These are phyloP conservation scores for Mycena amicta DNA, from an alignment of 768 basidiomycete genomes.

Conservation along the genomic window DNA sequence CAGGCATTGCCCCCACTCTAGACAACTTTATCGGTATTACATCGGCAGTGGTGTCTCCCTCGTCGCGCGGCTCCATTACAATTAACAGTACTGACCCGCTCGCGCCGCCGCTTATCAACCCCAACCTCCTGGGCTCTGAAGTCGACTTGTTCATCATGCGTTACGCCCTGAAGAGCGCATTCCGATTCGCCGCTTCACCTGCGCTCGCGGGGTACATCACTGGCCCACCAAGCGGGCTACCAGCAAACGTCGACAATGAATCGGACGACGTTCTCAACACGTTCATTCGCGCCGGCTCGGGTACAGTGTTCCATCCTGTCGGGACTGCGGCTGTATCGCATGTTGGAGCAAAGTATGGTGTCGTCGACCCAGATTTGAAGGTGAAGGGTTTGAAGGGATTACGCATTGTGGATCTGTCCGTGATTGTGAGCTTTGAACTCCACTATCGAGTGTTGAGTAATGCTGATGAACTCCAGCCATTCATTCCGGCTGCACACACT, in stretches of 20 bases:
- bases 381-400: constrained; percentile 32
- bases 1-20: neutral
- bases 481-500: constrained; percentile 25
- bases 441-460: neutral
- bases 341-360: constrained; percentile 21
- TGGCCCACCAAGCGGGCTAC: constrained; percentile 3
- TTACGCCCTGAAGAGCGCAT: too few relatives aligned
- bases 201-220: constrained; percentile 27
- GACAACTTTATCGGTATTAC: neutral
- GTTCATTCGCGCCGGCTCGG: constrained; percentile 25
- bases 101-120: constrained; percentile 46
- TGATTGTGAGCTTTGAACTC: constrained; percentile 26
- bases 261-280: too few relatives aligned
- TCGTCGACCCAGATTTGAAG: too few relatives aligned
- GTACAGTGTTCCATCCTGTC: constrained; percentile 33
- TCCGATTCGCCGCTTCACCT: constrained; percentile 20
- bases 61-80: constrained; percentile 31
- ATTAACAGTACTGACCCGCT: too few relatives aligned
- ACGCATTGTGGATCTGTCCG: constrained; percentile 40
- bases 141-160: too few relatives aligned
- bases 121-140: constrained; percentile 38
- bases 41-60: neutral
- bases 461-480: constrained; percentile 13
- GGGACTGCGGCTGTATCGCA: constrained; percentile 35
- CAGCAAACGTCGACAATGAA: too few relatives aligned